A percentile compares a stretch with the other conserved stretches of the same genome.
These are phyloP conservation scores for Pisolithus tinctorius DNA, from an alignment of 768 basidiomycete genomes.

Conservation along the genomic window DNA sequence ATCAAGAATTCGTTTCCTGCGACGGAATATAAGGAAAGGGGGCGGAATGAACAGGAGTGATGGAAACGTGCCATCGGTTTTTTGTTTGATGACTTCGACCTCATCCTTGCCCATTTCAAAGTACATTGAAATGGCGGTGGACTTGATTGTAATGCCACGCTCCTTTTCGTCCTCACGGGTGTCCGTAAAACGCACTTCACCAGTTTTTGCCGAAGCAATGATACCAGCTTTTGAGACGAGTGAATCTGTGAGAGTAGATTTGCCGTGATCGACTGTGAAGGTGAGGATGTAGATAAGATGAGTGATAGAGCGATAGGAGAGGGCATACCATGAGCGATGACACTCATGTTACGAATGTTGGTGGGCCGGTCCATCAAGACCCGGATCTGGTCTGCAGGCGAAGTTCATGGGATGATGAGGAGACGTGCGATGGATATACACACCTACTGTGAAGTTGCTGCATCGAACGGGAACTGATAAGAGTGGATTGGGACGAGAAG, in stretches of 20 bases:
- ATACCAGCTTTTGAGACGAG: conserved; percentile 99
- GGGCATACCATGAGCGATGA: conserved; percentile 79
- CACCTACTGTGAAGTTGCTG: conserved; percentile 88
- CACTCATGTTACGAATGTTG: conserved; percentile 94
- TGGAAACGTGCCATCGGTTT: conserved; percentile 68
- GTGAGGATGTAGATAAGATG: conserved; percentile 12
- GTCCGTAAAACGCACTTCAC: conserved; percentile 95
- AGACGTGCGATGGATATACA: conserved; percentile 25
- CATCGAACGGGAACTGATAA: conserved; percentile 26
- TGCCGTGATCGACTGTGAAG: conserved; percentile 92
- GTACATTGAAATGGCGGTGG: conserved; percentile 99
- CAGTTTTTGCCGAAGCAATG: conserved; percentile 90
- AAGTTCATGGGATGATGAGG: conserved; percentile 2
- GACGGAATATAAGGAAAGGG: conserved; percentile 4
- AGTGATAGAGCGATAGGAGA: conserved; percentile 7
- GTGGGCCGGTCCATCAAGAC: conserved; percentile 83
- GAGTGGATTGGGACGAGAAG: conserved; percentile 9
- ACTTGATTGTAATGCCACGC: conserved; percentile 99
- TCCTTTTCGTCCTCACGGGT: conserved; percentile 98
- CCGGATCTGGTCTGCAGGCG: conserved; percentile 70
- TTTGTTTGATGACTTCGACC: conserved; percentile 79
- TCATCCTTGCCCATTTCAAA: conserved; percentile 94
- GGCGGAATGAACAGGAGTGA: conserved; percentile 3
- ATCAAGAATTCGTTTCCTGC: conserved; percentile 94
- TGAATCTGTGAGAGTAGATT: conserved; percentile 98